Evolutionary conservation across 495 filamentous ascomycete genomes (phyloP), one percentile per base, ranked within the genome.

Genomic region (Neurospora sp.): DNA sequence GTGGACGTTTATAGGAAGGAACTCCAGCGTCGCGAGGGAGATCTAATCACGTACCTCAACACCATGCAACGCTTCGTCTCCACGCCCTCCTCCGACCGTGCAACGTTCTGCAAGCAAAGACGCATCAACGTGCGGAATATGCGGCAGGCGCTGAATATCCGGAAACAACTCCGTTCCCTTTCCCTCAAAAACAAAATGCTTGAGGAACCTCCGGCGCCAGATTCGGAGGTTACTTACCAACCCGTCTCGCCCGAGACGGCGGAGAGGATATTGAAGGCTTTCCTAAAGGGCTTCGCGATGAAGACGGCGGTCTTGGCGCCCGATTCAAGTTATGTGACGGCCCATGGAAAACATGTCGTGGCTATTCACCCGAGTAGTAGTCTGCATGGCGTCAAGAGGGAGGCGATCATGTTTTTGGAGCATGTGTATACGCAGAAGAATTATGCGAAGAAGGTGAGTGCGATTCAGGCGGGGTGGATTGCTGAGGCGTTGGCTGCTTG

Each of bases 381-480:
- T 3, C 78, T 99, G 6, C 93, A 93, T 77, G 93, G 95, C 9
- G 89, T 90, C 81, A 97, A 95, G 81, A 87, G 90, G 71, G 95
- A 98, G 84, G 95, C 93, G 0, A 96, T 99, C 75, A 90, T 98
- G 89, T 99, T 95, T 77, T 88, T 94, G 75, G 94, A 99, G 80
- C 94, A 96, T 81, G 94, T 99, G 3, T 98, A 92, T 79, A 99
- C 96, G 8, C 92, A 91, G 70, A 93, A 91, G 79, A 94, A 90
- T 76, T 99, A 96, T 82, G 96, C 92, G 16, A 91, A 94, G 78
- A 91, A 91, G 44, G 95, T 31, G 22, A 27, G 22, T 98, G 89
- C 88, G 3, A 89, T 98, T 41, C 91, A 97, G 83, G 90, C 94
- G 77, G 87, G 91, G 74, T 98, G 96, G 96, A 87, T 98, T 38